Base-by-base conservation (phyloP, 495 filamentous ascomycete species). In the Hypoxylon cercidicola region DNA sequence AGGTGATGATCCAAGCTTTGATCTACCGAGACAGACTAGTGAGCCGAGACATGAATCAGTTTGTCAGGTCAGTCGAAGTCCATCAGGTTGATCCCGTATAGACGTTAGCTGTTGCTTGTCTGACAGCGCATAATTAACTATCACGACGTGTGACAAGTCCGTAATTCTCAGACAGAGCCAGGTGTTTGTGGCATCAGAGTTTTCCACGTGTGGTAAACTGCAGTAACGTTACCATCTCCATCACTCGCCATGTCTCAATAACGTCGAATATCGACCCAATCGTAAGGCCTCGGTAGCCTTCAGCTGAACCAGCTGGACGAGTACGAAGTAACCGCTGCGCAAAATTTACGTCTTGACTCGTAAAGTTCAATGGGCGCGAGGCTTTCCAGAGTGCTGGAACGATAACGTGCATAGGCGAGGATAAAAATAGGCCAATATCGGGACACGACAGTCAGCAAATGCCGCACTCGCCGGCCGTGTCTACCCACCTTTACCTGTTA, bases 201-300 rank as follows among this genome's bases (percentile, higher is more conserved):
- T 50, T 53, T 39, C 34, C 39, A 34, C 35, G 55, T 30, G 21
- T 16, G 16, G 13, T 19, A 13, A 13, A 37, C 8, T 44, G 30
- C n/a, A 45, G 63, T 61, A 66, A 66, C 63, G 63, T 66, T 66
- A 57, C 63, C 41, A 28, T 45, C 50, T 45, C 21, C 18, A 18
- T 50, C 16, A 43, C 46, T 19, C 43, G 50, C 45, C 37, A 43
- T 37, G 55, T 35, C 60, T 52, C 60, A 52, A 47, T 34, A 52
- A 45, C 19, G 43, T 47, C 18, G 18, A 13, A 58, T 20, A 39
- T 21, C 32, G 18, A n/a, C 11, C 62, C 55, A 65, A 59, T 64
- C 41, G 41, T 19, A 3, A 15, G 34, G 28, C n/a, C 18, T 46
- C 4, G 15, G 51, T 19, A 16, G 25, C 25, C 23, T 19, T 50